Percentiles rank a stretch among this genome's conserved stretches.
phyloP scores from a whole-genome alignment of 2,329 filamentous ascomycete genomes.

The Talaromyces islandicus region DNA sequence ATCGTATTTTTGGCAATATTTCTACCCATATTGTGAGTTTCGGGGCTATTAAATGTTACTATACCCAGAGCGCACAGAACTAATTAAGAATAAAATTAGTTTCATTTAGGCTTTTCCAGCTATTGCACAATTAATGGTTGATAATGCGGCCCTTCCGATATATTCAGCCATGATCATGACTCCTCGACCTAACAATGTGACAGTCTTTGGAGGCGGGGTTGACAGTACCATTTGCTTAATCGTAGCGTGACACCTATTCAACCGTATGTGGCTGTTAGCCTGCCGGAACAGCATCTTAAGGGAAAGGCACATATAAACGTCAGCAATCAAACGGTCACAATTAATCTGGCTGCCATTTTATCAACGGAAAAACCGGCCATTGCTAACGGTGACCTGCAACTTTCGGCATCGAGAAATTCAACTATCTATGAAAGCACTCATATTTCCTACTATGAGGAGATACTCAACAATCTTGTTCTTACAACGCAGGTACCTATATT shows the following conservation, averaged over 20 bases:
- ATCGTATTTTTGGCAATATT: constrained; percentile 41
- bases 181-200: constrained; percentile 16
- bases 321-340: background rate
- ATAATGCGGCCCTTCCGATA: constrained; percentile 37
- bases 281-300: constrained; percentile 17
- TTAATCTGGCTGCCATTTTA: constrained; percentile 38
- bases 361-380: constrained; percentile 33
- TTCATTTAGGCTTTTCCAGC: constrained; percentile 44
- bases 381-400: constrained; percentile 34
- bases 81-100: constrained; percentile 20
- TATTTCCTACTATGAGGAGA: constrained; percentile 40
- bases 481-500: constrained; percentile 33
- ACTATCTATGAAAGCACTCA: constrained; percentile 39
- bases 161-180: constrained; percentile 14
- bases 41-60: background rate
- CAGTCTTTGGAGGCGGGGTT: constrained; percentile 16
- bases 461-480: constrained; percentile 38
- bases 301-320: constrained; percentile 11
- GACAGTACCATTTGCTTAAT: constrained; percentile 16
- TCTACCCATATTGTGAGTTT: constrained; percentile 42
- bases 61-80: no score
- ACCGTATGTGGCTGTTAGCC: constrained; percentile 14
- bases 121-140: constrained; percentile 42
- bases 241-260: constrained; percentile 4
- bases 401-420: constrained; percentile 38